Base-by-base conservation (phyloP, 176 grass and related monocot species). In the Canna indica region DNA sequence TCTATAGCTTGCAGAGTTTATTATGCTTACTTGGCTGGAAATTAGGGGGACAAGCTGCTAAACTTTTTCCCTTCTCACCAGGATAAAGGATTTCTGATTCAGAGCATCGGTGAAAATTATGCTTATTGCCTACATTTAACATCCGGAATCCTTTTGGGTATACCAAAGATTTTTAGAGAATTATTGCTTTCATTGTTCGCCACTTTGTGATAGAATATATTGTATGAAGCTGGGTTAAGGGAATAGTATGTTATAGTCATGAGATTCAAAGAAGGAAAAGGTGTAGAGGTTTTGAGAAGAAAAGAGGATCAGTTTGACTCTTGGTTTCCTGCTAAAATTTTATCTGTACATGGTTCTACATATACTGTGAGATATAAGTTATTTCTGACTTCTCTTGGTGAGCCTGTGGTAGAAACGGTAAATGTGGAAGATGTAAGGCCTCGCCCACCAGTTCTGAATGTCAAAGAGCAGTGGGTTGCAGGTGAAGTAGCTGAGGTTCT, bases 401-500 rank as follows among this genome's bases (percentile, higher is more conserved):
- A 54, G 59, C 13, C 39, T 46, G 22, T 68, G 56, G 70, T 69
- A 29, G 76, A 61, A 61, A 81, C 73, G 2, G 46, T 78, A 38
- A 9, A 50, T 42, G 64, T 27, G 22, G 73, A n/a, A 53, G 66
- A 39, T 77, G 69, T 77, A 47, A 68, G 73, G 39, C 53, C 82
- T 62, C 81, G 76, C 31, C 74, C 70, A 64, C 53, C 54, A 47
- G 79, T 50, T 41, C 47, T 75, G 58, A 50, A 67, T 53, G 28
- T 36, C 72, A 79, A 81, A 46, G 70, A 78, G 73, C 75, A 65
- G 77, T 91, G 88, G 88, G 74, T 75, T 60, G 78, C 82, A 77
- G 88, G 88, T 64, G 88, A 91, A 44, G 45, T 87, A 39, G 81
- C 79, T 3, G 88, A 91, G 70, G 81, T 87, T 60, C 82, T 91